Conservation (phyloP, 495 filamentous ascomycete species). For the Evansstolkia leycettana region DNA sequence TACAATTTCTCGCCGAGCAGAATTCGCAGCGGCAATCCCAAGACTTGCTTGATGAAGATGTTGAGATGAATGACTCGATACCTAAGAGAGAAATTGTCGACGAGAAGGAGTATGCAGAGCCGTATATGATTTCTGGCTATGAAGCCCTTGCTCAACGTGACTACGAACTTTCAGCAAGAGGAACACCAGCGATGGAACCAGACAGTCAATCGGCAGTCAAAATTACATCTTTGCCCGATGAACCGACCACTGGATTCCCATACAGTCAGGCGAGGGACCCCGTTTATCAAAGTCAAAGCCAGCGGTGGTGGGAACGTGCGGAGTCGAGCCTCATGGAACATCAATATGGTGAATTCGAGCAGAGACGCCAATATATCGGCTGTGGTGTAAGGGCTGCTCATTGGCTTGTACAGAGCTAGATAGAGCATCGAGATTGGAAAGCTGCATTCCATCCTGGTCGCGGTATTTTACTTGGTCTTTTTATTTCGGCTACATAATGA, state of each 20-base stretch:
- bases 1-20: too few relatives aligned
- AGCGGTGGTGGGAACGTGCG: slow-evolving; percentile 35
- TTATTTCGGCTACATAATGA: too few relatives aligned
- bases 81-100: slow-evolving; percentile 16
- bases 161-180: slow-evolving; percentile 30
- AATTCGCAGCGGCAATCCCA: not conserved
- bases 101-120: slow-evolving; percentile 38
- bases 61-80: slow-evolving; percentile 36
- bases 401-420: not conserved
- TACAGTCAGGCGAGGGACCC: slow-evolving; percentile 50
- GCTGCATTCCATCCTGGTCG: too few relatives aligned
- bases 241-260: slow-evolving; percentile 25
- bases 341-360: slow-evolving; percentile 41
- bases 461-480: too few relatives aligned
- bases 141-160: slow-evolving; percentile 39
- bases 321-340: slow-evolving; percentile 34
- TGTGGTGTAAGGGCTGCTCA: slow-evolving; percentile 1
- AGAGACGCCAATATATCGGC: slow-evolving; percentile 16
- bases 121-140: slow-evolving; percentile 62
- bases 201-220: not conserved
- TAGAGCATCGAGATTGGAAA: too few relatives aligned
- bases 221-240: slow-evolving; percentile 7
- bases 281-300: slow-evolving; percentile 34
- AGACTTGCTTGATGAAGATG: slow-evolving; percentile 24
- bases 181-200: slow-evolving; percentile 9